A percentile compares a stretch with the other conserved stretches of the same genome.
These are phyloP conservation scores for Dorcoceras hygrometricum DNA, from an alignment of 257 asterid genomes.

Conservation along the genomic window DNA sequence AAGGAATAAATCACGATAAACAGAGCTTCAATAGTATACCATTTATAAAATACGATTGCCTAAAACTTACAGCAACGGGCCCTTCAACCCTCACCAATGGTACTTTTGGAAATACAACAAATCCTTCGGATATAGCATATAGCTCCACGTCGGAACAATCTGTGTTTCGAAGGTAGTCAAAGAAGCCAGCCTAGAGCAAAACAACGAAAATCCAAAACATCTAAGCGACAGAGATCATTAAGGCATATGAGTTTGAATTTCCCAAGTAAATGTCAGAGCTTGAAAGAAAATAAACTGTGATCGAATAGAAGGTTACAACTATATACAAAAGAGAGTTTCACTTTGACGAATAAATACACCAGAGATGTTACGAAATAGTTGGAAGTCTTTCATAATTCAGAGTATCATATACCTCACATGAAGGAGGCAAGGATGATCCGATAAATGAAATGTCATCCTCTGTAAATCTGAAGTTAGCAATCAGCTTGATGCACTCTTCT, in stretches of 20 bases:
- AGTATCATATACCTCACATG: slow-evolving; percentile 70
- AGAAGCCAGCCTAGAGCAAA: slow-evolving; percentile 71
- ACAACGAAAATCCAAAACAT: slow-evolving; percentile 18
- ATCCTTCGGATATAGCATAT: slow-evolving; percentile 90
- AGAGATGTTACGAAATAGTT: neutral
- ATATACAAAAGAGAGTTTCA: too few relatives aligned
- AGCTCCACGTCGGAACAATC: slow-evolving; percentile 90
- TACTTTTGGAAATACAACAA: slow-evolving; percentile 89
- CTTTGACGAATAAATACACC: neutral
- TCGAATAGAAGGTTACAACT: neutral
- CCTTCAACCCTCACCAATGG: slow-evolving; percentile 98
- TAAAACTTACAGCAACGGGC: slow-evolving; percentile 75
- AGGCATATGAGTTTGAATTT: neutral
- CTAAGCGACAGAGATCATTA: neutral
- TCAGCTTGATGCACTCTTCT: slow-evolving; percentile 90
- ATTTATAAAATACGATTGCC: neutral
- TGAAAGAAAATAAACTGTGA: neutral
- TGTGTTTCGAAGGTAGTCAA: slow-evolving; percentile 67
- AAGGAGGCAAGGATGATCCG: slow-evolving; percentile 56
- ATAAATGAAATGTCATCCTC: slow-evolving; percentile 86
- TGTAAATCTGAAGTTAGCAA: slow-evolving; percentile 75
- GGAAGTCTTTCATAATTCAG: slow-evolving; percentile 8
- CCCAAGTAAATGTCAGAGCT: neutral
- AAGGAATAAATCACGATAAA: neutral
- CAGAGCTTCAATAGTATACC: neutral